Base-by-base conservation (phyloP, 2,329 filamentous ascomycete species). In the Xylariaceae sp. region DNA sequence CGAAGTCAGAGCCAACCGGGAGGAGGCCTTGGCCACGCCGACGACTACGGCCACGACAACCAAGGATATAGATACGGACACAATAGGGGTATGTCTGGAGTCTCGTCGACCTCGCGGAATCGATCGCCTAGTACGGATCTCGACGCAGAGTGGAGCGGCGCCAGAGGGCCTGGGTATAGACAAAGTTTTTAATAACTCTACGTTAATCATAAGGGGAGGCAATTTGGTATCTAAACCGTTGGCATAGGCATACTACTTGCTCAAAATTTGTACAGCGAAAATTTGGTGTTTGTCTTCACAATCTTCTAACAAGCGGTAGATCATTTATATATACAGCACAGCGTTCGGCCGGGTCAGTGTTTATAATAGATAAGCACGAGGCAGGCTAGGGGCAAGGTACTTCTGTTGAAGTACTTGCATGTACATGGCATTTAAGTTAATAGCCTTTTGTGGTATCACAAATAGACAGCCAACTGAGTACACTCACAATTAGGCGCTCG, bases 111-210 rank as follows among this genome's bases (percentile, higher is more conserved):
- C 11, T 42, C 50, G 30, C 35, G 33, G n/a, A 29, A 39, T 4
- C 18, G 37, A 6, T 48, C 53, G 23, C 40, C 55, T 2, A 44
- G 37, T 40, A 41, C 41, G 20, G 50, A 50, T 23, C 9, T 20
- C 7, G 53, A 54, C n/a, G 33, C 32, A 8, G 47, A 54, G 4
- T 51, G 48, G 53, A 27, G 41, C 2, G 50, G 41, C 6, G 16
- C 39, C 13, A 50, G 51, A 3, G 58, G 58, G 1, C 59, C 59
- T 23, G 50, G 50, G 16, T 61, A 55, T 13, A 35, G 59, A 33
- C 56, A 61, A 47, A 59, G 59, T 36, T 26, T 58, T 16, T 60
- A 33, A 56, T 41, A 20, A n/a, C n/a, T n/a, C n/a, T n/a, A n/a
- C n/a, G n/a, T n/a, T 9, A 8, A 8, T 30, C n/a, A 8, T 30